Conservation (phyloP, 495 filamentous ascomycete genomes). For the Neurospora tetraspora region DNA sequence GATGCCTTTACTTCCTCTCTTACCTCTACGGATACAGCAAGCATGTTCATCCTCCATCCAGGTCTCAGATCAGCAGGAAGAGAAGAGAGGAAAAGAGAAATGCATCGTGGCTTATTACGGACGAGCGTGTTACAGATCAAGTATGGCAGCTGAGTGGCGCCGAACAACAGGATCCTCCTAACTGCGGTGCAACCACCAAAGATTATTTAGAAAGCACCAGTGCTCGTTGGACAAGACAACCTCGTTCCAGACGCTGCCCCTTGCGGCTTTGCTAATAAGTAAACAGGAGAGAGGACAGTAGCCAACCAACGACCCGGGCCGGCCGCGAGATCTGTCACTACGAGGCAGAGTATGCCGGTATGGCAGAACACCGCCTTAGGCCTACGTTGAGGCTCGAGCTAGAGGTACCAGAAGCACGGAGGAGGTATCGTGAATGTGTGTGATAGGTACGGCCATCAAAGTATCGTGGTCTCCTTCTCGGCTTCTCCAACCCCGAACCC, state of each 20-base stretch:
- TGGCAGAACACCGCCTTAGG: background rate
- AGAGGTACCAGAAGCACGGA: background rate
- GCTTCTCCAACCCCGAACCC: background rate
- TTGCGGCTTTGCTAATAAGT: background rate
- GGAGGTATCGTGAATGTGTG: background rate
- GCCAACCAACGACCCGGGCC: background rate
- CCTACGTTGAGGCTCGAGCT: background rate
- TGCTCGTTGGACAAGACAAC: background rate
- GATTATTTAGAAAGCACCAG: background rate
- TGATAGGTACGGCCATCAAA: background rate
- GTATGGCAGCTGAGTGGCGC: background rate
- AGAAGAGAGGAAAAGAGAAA: background rate
- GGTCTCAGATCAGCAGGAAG: background rate
- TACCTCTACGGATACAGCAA: background rate
- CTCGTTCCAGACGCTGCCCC: background rate
- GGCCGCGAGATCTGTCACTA: background rate
- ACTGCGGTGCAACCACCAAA: background rate
- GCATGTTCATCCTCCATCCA: background rate
- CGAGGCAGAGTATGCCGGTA: background rate
- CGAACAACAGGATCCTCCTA: background rate
- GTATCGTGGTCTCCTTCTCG: background rate
- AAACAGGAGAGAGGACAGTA: background rate
- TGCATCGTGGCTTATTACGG: background rate
- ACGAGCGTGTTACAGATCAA: background rate
- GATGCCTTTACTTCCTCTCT: background rate